These are phyloP conservation scores for Purpureocillium lavendulum DNA, from an alignment of 2,329 filamentous ascomycete genomes.

Conservation along the genomic window DNA sequence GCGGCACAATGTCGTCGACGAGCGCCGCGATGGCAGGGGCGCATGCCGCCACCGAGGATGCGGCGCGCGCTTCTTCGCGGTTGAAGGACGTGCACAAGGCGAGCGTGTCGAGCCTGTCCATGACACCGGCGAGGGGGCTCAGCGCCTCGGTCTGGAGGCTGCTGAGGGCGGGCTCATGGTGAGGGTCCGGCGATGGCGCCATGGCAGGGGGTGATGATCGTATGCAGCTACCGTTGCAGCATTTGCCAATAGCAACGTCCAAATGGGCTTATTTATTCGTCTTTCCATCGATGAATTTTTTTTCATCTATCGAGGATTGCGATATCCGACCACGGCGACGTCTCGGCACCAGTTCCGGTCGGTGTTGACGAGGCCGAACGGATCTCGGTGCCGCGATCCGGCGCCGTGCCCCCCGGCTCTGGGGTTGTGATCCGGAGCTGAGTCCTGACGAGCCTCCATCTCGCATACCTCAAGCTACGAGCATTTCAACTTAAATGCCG, in stretches of 20 bases:
- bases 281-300: not conserved
- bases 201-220: not conserved
- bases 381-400: conserved; percentile 1
- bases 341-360: not conserved
- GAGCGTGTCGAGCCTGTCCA: conserved; percentile 6
- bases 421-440: not conserved
- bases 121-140: conserved; percentile 4
- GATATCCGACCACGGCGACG: not conserved
- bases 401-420: not conserved
- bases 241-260: not conserved
- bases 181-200: not conserved
- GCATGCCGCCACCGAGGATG: conserved; percentile 1
- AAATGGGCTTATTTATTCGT: not conserved
- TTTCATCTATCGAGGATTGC: not conserved
- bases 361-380: not conserved
- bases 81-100: conserved; percentile 10
- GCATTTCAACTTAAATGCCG: not conserved
- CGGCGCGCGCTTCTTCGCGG: conserved; percentile 6
- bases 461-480: no score
- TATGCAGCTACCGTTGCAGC: not conserved
- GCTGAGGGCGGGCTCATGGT: conserved; percentile 2
- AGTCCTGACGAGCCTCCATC: not conserved
- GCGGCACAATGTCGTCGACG: conserved; percentile 6
- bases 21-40: conserved; percentile 5
- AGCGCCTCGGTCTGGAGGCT: conserved; percentile 8